These are phyloP conservation scores for Physaria fendleri DNA, from an alignment of 345 rosid genomes.

Conservation along the genomic window DNA sequence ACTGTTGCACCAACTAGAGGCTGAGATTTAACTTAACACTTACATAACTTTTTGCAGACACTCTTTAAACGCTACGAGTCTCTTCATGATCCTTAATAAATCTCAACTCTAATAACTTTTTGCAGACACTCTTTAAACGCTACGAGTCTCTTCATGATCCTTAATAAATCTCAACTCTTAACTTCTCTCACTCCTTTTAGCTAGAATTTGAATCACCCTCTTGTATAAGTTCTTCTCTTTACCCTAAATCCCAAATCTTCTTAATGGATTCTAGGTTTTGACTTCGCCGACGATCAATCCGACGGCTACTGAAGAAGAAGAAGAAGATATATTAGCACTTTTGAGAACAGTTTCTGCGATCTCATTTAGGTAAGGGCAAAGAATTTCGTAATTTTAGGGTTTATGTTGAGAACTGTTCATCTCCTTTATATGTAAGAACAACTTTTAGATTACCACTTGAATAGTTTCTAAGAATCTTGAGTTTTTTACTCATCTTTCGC, in stretches of 20 bases:
- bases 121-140: not conserved
- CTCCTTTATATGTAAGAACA: no score
- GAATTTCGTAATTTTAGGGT: not conserved
- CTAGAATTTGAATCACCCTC: no score
- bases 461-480: no score
- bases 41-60: not conserved
- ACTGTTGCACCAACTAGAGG: not conserved
- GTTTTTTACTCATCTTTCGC: no score
- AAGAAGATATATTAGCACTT: not conserved
- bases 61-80: not conserved
- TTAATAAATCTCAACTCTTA: not conserved
- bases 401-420: no score
- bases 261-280: not conserved
- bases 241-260: not conserved
- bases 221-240: not conserved
- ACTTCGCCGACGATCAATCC: not conserved
- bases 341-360: not conserved
- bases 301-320: not conserved
- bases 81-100: not conserved
- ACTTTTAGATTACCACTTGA: no score
- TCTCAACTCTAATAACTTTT: not conserved
- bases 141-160: constrained; percentile 10
- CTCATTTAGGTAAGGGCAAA: not conserved
- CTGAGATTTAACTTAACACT: no score
- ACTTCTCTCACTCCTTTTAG: not conserved